Base-by-base conservation (phyloP, 371 early-diverging fungal species). In the Apophysomyces trapeziformis region DNA sequence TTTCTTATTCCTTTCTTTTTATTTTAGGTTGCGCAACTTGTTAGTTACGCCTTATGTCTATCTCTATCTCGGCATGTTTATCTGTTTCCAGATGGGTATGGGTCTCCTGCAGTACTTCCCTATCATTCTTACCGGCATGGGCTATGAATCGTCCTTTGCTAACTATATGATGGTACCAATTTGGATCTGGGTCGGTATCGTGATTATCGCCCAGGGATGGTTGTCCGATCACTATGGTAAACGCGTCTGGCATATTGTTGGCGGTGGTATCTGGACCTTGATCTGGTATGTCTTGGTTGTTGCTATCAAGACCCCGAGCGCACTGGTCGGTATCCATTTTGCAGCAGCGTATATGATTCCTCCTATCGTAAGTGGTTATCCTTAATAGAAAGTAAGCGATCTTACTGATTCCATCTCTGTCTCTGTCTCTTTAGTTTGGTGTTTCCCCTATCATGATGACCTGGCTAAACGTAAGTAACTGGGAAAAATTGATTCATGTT, bases 221-320 rank as follows among this genome's bases (percentile, higher is more conserved):
- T 47, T 80, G 7, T 80, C 78, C 18, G 81, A 80, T 36, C 65
- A 65, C 18, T 72, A 58, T 11, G 68, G 75, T 8, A 41, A 70
- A n/a, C 78, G 81, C 63, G 69, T 72, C 14, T 78, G 70, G 68
- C 81, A 80, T 44, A 73, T 80, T 16, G 64, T 78, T 32, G 76
- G 56, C n/a, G 78, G 78, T 44, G 71, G 68, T 37, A 1, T 73
- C 1, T 76, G 74, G 66, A 71, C 76, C 11, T 63, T 80, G 18
- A 37, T 80, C 16, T 80, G 76, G 57, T 83, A 87, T 54, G 80
- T 87, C 63, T 39, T 91, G 26, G 77, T 89, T 11, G 84, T 84
- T 3, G 85, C 86, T 54, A 77, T 89, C 58, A 73, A 76, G 50
- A 76, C 71, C 2, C 80, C 78, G 11, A 63, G 79, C 38, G 63